These are phyloP conservation scores for Naganishia cerealis DNA, from an alignment of 1,284 basidiomycete species.

Conservation along the genomic window DNA sequence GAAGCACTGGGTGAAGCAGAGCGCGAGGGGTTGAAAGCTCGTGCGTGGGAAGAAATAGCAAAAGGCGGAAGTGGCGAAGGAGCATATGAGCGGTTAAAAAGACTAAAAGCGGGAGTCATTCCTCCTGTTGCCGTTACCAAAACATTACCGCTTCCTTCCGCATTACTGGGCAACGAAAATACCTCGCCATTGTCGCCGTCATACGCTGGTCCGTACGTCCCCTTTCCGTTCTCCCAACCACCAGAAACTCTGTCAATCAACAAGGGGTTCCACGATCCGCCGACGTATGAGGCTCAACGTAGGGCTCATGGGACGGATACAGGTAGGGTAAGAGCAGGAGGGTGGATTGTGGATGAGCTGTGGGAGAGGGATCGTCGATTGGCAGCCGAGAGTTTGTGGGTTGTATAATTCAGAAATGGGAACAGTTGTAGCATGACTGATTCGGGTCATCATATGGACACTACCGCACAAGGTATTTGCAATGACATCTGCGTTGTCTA, in stretches of 20 bases:
- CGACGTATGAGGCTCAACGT: conserved; percentile 58
- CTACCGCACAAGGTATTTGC: too few relatives aligned
- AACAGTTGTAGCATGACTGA: too few relatives aligned
- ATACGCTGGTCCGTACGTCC: conserved; percentile 50
- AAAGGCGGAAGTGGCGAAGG: conserved; percentile 74
- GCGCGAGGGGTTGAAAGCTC: conserved; percentile 67
- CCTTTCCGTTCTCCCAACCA: conserved; percentile 49
- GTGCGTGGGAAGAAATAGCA: conserved; percentile 59
- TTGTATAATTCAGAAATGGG: neutral
- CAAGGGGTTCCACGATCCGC: conserved; percentile 65
- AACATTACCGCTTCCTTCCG: conserved; percentile 15
- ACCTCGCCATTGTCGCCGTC: conserved; percentile 43
- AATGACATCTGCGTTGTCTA: too few relatives aligned
- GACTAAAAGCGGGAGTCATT: conserved; percentile 40
- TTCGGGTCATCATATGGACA: too few relatives aligned
- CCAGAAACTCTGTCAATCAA: conserved; percentile 60
- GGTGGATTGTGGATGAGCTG: conserved; percentile 75
- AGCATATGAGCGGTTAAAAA: neutral
- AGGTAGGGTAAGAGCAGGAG: conserved; percentile 73
- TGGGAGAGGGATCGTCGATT: conserved; percentile 80
- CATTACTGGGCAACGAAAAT: conserved; percentile 26
- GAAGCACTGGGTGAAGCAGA: conserved; percentile 68
- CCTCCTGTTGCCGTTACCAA: conserved; percentile 36
- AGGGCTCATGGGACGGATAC: conserved; percentile 18
- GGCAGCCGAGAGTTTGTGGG: conserved; percentile 69